Evolutionary conservation across 164 flowering plant species (phyloP), one percentile per base, ranked within the genome.

Genomic region (Nymphaea thermarum): DNA sequence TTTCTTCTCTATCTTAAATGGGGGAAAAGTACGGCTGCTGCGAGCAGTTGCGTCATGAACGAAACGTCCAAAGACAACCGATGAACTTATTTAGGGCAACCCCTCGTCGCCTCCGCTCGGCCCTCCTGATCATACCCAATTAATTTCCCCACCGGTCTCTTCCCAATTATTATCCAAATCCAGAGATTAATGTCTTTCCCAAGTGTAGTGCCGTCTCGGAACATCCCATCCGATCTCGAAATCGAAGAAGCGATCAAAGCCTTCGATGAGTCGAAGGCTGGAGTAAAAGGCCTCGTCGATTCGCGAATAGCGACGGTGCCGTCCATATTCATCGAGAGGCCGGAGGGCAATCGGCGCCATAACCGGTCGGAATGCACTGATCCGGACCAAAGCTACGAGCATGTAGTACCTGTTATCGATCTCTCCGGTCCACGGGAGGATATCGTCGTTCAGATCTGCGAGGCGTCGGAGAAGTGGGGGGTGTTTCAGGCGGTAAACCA

Each of bases 231-330:
- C 4, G 60, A 25, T n/a, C 62, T 66, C 62, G 73, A 74, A 8
- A 61, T 73, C 41, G 53, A 17, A 18, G 68, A 60, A 42, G 77
- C 71, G 6, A 43, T 68, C 3, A 67, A 61, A 62, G 74, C 63
- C 15, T 75, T 75, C 16, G 77, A 67, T n/a, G 71, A 75, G 10
- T 53, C 74, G 15, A 75, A 67, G 42, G 63, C 71, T 1, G 73
- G 77, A 15, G 73, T 74, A 6, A 74, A 71, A 67, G 73, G 77
- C 6, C 73, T 74, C 7, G 71, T 74, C 0, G 77, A 74, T 15
- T 67, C 66, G 6, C 71, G 73, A 5, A 45, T 71, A 18, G 41
- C 17, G 7, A 64, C 71, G 55, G 45, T 74, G 61, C 77, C 73
- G 10, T 14, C 41, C 4, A 63, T 70, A 7, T 71, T 71, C 71